Percentiles rank a stretch among this genome's conserved stretches.
phyloP scores from a whole-genome alignment of 2,329 filamentous ascomycete genomes.

The Tolypocladium ovalisporum region DNA sequence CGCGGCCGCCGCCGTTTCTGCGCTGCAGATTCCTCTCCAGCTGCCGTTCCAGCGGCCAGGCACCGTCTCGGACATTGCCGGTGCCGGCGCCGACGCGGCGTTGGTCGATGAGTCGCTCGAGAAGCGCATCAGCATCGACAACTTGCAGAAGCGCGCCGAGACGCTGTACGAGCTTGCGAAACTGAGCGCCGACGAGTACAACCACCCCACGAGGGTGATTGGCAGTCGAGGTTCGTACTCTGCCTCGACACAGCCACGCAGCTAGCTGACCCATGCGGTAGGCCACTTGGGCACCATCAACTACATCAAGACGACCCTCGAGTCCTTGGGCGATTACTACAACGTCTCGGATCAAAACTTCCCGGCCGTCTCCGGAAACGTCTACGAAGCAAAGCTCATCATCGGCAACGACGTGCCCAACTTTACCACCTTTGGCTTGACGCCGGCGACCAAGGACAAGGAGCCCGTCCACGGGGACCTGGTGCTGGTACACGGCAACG shows the following conservation, averaged over 20 bases:
- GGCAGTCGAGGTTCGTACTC: constrained; percentile 43
- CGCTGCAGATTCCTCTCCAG: constrained; percentile 1
- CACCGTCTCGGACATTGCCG: neutral
- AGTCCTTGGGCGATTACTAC: constrained; percentile 49
- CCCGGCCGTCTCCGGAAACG: constrained; percentile 47
- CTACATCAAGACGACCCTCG: constrained; percentile 48
- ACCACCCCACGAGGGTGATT: constrained; percentile 61
- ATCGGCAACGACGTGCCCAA: constrained; percentile 40
- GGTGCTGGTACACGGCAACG: constrained; percentile 49
- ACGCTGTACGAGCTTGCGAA: constrained; percentile 53
- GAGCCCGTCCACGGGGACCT: constrained; percentile 49
- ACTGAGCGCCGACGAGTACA: constrained; percentile 46
- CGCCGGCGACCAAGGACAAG: constrained; percentile 50
- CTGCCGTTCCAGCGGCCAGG: neutral
- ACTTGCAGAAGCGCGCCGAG: constrained; percentile 48
- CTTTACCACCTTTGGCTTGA: constrained; percentile 51
- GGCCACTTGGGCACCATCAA: constrained; percentile 54
- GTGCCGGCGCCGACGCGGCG: constrained; percentile 3
- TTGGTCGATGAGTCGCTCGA: constrained; percentile 45
- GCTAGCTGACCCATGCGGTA: constrained; percentile 10
- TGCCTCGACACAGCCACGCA: neutral
- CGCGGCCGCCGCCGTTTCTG: neutral
- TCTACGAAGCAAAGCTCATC: constrained; percentile 47
- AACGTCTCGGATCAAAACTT: constrained; percentile 52
- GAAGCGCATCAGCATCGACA: constrained; percentile 40